phyloP scores from a whole-genome alignment of 2,329 filamentous ascomycete species.

The Leptographium radiaticola region DNA sequence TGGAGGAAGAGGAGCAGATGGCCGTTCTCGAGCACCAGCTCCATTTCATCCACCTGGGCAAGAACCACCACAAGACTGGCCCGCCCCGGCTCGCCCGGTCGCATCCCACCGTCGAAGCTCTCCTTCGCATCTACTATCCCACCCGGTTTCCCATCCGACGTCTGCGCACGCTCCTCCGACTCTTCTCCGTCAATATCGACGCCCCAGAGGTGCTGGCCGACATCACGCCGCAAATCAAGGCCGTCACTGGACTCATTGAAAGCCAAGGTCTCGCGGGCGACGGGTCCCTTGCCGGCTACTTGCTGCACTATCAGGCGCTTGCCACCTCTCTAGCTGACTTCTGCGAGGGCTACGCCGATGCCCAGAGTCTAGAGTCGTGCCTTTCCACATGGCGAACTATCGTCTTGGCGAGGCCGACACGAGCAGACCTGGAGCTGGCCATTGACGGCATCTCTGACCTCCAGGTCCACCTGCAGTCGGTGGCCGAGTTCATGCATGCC shows the following conservation, averaged over 20 bases:
- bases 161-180: conserved; percentile 35
- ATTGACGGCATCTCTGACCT: conserved; percentile 38
- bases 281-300: conserved; percentile 25
- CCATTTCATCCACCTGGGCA: conserved; percentile 29
- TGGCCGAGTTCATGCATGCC: conserved; percentile 38
- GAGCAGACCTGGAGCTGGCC: conserved; percentile 25
- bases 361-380: conserved; percentile 20
- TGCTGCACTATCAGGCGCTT: conserved; percentile 35
- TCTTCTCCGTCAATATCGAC: conserved; percentile 36
- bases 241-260: conserved; percentile 22
- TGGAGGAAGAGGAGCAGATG: conserved; percentile 37
- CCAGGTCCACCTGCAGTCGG: conserved; percentile 34
- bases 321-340: conserved; percentile 31
- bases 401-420: conserved; percentile 23
- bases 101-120: conserved; percentile 30
- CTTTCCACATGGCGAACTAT: conserved; percentile 32
- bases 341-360: conserved; percentile 22
- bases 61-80: conserved; percentile 14
- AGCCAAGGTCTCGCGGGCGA: conserved; percentile 31
- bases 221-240: conserved; percentile 26
- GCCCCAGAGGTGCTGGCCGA: conserved; percentile 24
- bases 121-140: conserved; percentile 35
- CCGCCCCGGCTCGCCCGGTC: conserved; percentile 25
- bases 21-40: conserved; percentile 49
- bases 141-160: conserved; percentile 39